Evolutionary conservation across 768 basidiomycete genomes (phyloP), one percentile per base, ranked within the genome.

Genomic region (Baorangia bicolor): DNA sequence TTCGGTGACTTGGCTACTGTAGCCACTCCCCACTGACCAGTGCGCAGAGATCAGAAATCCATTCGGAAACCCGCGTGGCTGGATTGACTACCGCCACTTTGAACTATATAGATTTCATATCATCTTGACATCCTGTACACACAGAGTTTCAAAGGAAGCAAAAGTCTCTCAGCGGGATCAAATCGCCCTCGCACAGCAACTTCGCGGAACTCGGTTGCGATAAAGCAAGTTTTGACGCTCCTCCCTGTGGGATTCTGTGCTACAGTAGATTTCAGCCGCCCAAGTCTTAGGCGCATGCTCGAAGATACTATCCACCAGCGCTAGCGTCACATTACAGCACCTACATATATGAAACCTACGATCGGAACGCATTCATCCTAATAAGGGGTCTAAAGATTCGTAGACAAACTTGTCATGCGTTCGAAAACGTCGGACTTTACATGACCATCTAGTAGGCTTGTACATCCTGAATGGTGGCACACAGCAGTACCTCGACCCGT

Each of bases 81-180:
- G 49, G 21, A n/a, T 21, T 45, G 28, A 12, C 41, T 35, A 55
- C 55, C 54, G 30, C 40, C 42, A 27, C 46, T 37, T 37, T 0
- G 9, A 31, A 37, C 23, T 37, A 35, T 33, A 28, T 14, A 21
- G 10, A 35, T 37, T 13, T 9, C 4, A 10, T 30, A 10, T 33
- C n/a, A n/a, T n/a, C n/a, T n/a, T n/a, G n/a, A n/a, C n/a, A 12
- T 57, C 46, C 56, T 57, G 40, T 57, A 33, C 6, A 37, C 16
- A 20, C 43, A 28, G 33, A 25, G 11, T 5, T 2, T n/a, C n/a
- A n/a, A n/a, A n/a, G 14, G 10, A 35, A 14, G 16, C 33, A 33
- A 6, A 14, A 16, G 23, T 18, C 28, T 31, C n/a, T 10, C 4
- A 25, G 27, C 21, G 12, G 18, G 31, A 16, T 18, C 34, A 30